These are phyloP conservation scores for Quercus phellos DNA, from an alignment of 331 rosid species.

Conservation along the genomic window DNA sequence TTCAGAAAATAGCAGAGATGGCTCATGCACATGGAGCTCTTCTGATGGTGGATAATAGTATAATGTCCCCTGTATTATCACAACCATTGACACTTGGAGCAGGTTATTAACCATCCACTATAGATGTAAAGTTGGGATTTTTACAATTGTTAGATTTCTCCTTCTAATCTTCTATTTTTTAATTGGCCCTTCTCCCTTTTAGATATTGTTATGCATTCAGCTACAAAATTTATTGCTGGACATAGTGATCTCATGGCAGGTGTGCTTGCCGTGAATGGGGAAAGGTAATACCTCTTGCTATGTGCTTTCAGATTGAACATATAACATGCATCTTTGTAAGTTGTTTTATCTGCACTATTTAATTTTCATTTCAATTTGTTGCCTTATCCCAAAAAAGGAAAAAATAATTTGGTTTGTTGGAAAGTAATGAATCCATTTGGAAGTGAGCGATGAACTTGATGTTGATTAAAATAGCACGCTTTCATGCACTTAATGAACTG, in stretches of 20 bases:
- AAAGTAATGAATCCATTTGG: neutral
- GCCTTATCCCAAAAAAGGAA: neutral
- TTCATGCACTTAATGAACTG: neutral
- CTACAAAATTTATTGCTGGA: constrained; percentile 87
- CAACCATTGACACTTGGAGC: constrained; percentile 90
- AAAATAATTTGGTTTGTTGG: neutral
- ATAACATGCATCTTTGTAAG: neutral
- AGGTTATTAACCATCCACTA: constrained; percentile 31
- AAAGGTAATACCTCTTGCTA: constrained; percentile 38
- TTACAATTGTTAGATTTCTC: neutral
- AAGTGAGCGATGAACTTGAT: neutral
- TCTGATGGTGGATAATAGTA: constrained; percentile 87
- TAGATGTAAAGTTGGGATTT: neutral
- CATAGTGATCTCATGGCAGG: constrained; percentile 94
- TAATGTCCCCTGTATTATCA: constrained; percentile 93
- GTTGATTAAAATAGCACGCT: neutral
- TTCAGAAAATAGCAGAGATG: constrained; percentile 63
- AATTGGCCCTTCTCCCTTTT: constrained; percentile 4
- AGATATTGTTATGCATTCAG: constrained; percentile 94
- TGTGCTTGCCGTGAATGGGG: constrained; percentile 81
- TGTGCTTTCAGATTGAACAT: neutral
- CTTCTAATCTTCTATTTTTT: neutral
- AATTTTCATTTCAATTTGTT: neutral
- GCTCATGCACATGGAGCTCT: constrained; percentile 56
- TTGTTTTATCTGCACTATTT: neutral